Conservation (phyloP, 495 filamentous ascomycete species). For the Aspergillus conjunctus region DNA sequence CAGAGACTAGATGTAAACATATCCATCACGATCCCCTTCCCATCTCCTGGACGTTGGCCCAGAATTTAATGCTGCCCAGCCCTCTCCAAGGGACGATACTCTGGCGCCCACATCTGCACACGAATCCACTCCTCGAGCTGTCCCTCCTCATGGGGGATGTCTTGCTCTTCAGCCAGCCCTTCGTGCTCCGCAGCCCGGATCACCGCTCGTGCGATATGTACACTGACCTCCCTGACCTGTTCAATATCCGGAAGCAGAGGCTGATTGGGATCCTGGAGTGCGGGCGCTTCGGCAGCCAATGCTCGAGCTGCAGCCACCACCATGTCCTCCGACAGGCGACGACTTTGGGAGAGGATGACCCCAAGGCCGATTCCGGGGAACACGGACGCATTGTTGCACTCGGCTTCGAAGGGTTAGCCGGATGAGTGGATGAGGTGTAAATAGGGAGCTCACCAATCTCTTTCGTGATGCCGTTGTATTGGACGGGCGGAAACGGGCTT, state of each 20-base stretch:
- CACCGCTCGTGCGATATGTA: constrained; percentile 77
- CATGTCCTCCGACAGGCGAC: constrained; percentile 72
- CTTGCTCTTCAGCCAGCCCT: constrained; percentile 58
- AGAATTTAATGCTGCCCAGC: background rate
- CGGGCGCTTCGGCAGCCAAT: constrained; percentile 70
- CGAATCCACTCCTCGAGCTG: constrained; percentile 78
- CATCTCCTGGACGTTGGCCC: too few relatives aligned
- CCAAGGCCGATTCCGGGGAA: constrained; percentile 89
- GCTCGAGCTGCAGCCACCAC: constrained; percentile 77
- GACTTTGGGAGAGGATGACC: constrained; percentile 65
- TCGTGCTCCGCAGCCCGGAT: constrained; percentile 72
- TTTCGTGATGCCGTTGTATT: constrained; percentile 62
- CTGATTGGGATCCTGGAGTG: constrained; percentile 56
- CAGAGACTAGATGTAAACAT: too few relatives aligned
- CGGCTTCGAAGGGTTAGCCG: constrained; percentile 48
- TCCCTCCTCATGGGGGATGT: constrained; percentile 45
- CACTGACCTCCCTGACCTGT: constrained; percentile 73
- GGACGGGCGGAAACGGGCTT: constrained; percentile 78
- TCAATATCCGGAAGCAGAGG: constrained; percentile 76
- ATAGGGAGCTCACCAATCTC: constrained; percentile 57
- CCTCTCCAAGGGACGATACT: constrained; percentile 62
- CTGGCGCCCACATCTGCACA: constrained; percentile 88
- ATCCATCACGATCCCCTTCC: too few relatives aligned
- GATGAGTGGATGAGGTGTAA: background rate
- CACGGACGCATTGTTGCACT: constrained; percentile 89